Evolutionary conservation across 257 asterid species (phyloP), one percentile per base, ranked within the genome.

Genomic region (Przewalskia tangutica): DNA sequence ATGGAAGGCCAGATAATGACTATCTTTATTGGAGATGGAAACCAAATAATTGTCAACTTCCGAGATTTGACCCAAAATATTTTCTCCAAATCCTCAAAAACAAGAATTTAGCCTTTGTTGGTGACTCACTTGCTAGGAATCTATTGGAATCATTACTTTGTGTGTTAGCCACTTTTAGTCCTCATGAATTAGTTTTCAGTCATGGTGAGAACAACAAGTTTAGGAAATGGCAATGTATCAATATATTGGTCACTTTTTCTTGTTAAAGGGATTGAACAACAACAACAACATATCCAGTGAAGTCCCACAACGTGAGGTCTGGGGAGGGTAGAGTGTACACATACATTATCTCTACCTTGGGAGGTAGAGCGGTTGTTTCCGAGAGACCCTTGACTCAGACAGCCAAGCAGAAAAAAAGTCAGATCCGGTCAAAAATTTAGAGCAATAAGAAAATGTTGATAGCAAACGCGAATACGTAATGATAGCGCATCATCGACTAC

Each of bases 241-340:
- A 85, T 88, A 7, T 93, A 93, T 42, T 95, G 98, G 98, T 95
- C 98, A 8, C 98, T 97, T 0, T 95, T 95, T 84, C 85, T 95
- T 2, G 98, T 91, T 0, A 86, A 88, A 65, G 98, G 98, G 48
- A 7, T 87, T 17, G 95, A 93, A n/a, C n/a, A n/a, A n/a, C n/a
- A n/a, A n/a, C n/a, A n/a, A n/a, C n/a, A n/a, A n/a, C n/a, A n/a
- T n/a, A n/a, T n/a, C n/a, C n/a, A n/a, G n/a, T n/a, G n/a, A n/a
- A n/a, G n/a, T n/a, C n/a, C n/a, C n/a, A n/a, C n/a, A n/a, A n/a
- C n/a, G n/a, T n/a, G n/a, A n/a, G n/a, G n/a, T n/a, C n/a, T n/a
- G n/a, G n/a, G n/a, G n/a, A n/a, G n/a, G n/a, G n/a, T n/a, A n/a
- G n/a, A n/a, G n/a, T n/a, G n/a, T n/a, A n/a, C n/a, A n/a, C n/a